These are phyloP conservation scores for Citrus medica DNA, from an alignment of 345 rosid genomes.

Conservation along the genomic window DNA sequence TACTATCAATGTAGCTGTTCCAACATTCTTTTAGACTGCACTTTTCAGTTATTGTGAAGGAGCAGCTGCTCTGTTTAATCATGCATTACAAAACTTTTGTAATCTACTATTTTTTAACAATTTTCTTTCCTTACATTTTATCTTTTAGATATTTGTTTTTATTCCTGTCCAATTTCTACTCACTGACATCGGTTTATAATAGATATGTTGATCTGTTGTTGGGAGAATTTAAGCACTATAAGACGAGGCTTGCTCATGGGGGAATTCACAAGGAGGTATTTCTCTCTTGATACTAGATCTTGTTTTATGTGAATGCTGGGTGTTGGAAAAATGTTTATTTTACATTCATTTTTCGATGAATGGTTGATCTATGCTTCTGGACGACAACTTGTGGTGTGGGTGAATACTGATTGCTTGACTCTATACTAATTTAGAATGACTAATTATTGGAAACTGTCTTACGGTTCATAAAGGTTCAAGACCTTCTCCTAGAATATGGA, in stretches of 20 bases:
- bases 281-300: conserved; percentile 1
- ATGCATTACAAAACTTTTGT: background rate
- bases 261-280: conserved; percentile 89
- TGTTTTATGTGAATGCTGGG: background rate
- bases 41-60: background rate
- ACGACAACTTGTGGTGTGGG: background rate
- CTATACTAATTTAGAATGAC: background rate
- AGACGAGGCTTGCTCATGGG: conserved; percentile 90
- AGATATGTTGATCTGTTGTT: conserved; percentile 95
- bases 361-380: conserved; percentile 3
- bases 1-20: background rate
- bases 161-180: background rate
- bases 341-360: background rate
- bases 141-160: conserved; percentile 4
- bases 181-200: conserved; percentile 11
- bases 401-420: background rate
- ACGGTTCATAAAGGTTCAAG: conserved; percentile 57
- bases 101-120: background rate
- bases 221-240: conserved; percentile 94
- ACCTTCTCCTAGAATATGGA: conserved; percentile 69
- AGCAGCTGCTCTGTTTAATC: background rate
- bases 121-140: background rate
- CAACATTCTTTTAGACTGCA: background rate
- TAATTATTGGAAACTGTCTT: conserved; percentile 4
- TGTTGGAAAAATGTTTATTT: background rate